These are phyloP conservation scores for Penicillium sp. DNA, from an alignment of 2,329 filamentous ascomycete species.

Conservation along the genomic window DNA sequence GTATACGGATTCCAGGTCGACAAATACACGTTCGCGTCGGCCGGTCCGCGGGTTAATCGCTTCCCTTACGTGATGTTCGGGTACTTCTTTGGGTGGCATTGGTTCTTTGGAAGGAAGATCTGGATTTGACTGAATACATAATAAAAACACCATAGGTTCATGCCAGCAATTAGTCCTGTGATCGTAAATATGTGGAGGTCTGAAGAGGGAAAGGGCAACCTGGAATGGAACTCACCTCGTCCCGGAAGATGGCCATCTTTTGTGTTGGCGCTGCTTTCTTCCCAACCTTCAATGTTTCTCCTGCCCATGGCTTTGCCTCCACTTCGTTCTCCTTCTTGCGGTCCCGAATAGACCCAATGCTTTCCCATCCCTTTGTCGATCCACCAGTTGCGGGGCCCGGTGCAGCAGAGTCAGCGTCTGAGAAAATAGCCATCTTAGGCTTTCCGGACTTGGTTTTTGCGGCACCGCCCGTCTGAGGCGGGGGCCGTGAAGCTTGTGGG, in stretches of 20 bases:
- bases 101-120: conserved; percentile 40
- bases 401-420: conserved; percentile 66
- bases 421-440: conserved; percentile 87
- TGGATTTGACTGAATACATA: conserved; percentile 53
- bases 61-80: conserved; percentile 74
- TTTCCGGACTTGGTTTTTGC: conserved; percentile 65
- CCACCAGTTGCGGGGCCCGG: conserved; percentile 56
- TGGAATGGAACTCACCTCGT: conserved; percentile 72
- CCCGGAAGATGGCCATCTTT: conserved; percentile 93
- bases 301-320: conserved; percentile 85
- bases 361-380: conserved; percentile 79
- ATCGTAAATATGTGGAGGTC: conserved; percentile 75
- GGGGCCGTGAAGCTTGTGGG: conserved; percentile 63
- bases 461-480: conserved; percentile 48
- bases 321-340: conserved; percentile 91
- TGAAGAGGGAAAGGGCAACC: conserved; percentile 38
- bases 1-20: conserved; percentile 82
- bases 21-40: conserved; percentile 81
- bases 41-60: conserved; percentile 79
- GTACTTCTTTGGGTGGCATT: conserved; percentile 56
- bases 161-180: conserved; percentile 87
- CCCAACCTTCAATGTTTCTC: conserved; percentile 83
- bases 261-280: conserved; percentile 73
- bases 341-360: conserved; percentile 79
- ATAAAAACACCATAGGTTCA: conserved; percentile 43